Percentiles rank a stretch among this genome's conserved stretches.
Conservation (phyloP, 2,329 filamentous ascomycete species). For the Raffaelea arxii region DNA sequence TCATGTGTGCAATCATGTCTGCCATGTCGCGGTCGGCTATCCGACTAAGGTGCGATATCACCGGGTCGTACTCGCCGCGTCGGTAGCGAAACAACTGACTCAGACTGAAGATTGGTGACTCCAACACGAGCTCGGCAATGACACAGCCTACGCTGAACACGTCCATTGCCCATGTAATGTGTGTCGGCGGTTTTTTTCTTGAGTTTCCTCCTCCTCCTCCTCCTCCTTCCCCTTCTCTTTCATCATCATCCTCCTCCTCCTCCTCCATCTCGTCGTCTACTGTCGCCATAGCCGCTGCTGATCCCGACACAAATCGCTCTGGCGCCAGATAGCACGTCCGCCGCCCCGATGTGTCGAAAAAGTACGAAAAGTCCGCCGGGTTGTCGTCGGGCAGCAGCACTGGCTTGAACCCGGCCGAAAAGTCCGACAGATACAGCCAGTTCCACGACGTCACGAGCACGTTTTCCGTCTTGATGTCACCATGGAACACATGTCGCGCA, state of each 20-base stretch:
- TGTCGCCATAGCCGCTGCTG: slow-evolving; percentile 34
- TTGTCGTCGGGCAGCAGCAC: slow-evolving; percentile 92
- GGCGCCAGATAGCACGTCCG: slow-evolving; percentile 93
- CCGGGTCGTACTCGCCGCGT: slow-evolving; percentile 83
- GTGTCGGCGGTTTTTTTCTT: slow-evolving; percentile 5
- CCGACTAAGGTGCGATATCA: slow-evolving; percentile 67
- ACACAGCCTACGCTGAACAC: slow-evolving; percentile 96
- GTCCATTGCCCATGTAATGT: slow-evolving; percentile 86
- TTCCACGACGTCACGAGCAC: slow-evolving; percentile 97
- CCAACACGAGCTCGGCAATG: slow-evolving; percentile 90
- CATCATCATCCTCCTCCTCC: slow-evolving; percentile 40
- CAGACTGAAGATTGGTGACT: slow-evolving; percentile 93
- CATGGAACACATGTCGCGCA: slow-evolving; percentile 79
- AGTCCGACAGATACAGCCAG: slow-evolving; percentile 97
- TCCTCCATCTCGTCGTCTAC: background rate
- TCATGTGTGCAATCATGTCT: slow-evolving; percentile 91
- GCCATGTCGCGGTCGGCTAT: slow-evolving; percentile 82
- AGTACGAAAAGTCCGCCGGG: slow-evolving; percentile 94
- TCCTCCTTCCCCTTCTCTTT: slow-evolving; percentile 27
- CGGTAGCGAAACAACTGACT: slow-evolving; percentile 94
- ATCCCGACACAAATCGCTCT: slow-evolving; percentile 73
- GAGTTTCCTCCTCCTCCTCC: background rate
- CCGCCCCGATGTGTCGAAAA: slow-evolving; percentile 86
- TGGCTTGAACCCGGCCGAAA: slow-evolving; percentile 91
- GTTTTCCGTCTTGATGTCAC: slow-evolving; percentile 98